Evolutionary conservation across 495 filamentous ascomycete species (phyloP), one percentile per base, ranked within the genome.

Genomic region (Talaromyces borbonicus): DNA sequence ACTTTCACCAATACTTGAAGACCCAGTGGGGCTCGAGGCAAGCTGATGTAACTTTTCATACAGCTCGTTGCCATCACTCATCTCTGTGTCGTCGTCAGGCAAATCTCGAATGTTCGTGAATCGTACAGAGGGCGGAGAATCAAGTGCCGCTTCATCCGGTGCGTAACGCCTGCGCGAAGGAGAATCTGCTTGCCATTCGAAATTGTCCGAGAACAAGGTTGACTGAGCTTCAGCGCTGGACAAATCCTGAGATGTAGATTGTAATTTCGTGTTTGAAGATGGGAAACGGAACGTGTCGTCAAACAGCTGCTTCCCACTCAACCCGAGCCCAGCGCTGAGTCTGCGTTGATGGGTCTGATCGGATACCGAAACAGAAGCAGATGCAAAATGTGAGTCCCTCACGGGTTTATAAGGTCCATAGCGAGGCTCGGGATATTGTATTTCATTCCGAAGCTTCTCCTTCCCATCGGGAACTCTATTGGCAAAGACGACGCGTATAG

Each of bases 401-500:
- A 69, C 71, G 0, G 87, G 75, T 61, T 87, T 95, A 66, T 95
- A 99, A 9, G 81, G 70, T 48, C 79, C 84, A 56, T 85, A 99
- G 27, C 83, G 77, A 33, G 92, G 92, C 47, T 95, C 87, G 0
- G 93, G 90, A 40, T 84, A 69, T 43, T 93, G 85, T 23, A 90
- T 84, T 57, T 99, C 92, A 56, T 93, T 96, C 6, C 83, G 79
- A 31, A 99, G 71, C 47, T 80, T 87, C 66, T 97, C 92, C 58
- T 97, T 96, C 22, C 89, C 92, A 56, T 99, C 92, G 0, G 93
- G 92, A 2, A 96, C 93, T 22, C 92, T 80, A 60, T 99, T 99
- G 43, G 92, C 92, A 61, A 99, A 99, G 2, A 99, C 92, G 36
- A 99, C 87, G 24, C 92, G 79, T 48, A 97, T 85, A 47, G 75